Evolutionary conservation across 257 asterid species (phyloP), one percentile per base, ranked within the genome.

Genomic region (Solanum pinnatisectum): DNA sequence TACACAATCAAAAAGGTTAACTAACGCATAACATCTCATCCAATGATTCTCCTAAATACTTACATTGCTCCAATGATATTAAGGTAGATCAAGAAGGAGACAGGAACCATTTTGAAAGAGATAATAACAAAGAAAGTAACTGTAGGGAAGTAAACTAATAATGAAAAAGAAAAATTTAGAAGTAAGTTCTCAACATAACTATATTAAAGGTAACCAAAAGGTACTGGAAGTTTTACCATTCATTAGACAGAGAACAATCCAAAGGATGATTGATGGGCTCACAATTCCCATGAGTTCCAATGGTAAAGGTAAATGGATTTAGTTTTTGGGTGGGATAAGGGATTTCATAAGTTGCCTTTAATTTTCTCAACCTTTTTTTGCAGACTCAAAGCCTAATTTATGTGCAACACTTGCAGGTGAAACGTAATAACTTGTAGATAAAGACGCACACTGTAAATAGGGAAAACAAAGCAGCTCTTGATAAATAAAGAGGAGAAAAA

Each of bases 241-340:
- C 94, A 96, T 91, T 86, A 97, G 94, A 87, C 98, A 96, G 44
- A 91, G 10, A 88, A 95, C 92, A 89, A 94, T 93, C 98, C 99
- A 97, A 16, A 97, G 92, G 87, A 97, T 92, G 91, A 97, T 92
- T 90, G 83, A 96, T 86, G 67, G 98, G 99, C 88, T 97, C 99
- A 85, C 99, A 97, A 91, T 97, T 97, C 68, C 99, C 99, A 37
- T 99, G 99, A 25, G 99, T 96, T 89, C 99, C 99, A 86, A 97
- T 95, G 11, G 99, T 96, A 92, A 97, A 95, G 90, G 99, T 97
- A 91, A 97, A 97, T 22, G 99, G 99, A 88, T 96, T 97, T 90
- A 97, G n/a, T n/a, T n/a, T n/a, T n/a, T n/a, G n/a, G n/a, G n/a
- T n/a, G n/a, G n/a, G n/a, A n/a, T n/a, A n/a, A n/a, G n/a, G n/a